Percentiles rank a stretch among this genome's conserved stretches.
These are phyloP conservation scores for Colletotrichum karsti DNA, from an alignment of 2,329 filamentous ascomycete genomes.

Conservation along the genomic window DNA sequence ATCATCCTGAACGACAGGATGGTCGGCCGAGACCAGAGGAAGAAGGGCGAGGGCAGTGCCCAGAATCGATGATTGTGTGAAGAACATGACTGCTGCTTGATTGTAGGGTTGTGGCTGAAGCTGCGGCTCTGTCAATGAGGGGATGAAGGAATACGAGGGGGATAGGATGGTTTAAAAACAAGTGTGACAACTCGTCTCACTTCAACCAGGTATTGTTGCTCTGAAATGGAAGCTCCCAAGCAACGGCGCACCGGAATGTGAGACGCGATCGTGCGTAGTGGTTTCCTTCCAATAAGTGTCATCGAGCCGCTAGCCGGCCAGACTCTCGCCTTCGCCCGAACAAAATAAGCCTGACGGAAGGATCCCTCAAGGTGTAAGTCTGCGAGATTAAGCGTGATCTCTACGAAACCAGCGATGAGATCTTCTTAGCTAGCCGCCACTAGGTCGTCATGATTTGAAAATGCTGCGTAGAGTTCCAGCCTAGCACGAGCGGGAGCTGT, in stretches of 20 bases:
- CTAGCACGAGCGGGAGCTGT: background rate
- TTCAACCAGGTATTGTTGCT: background rate
- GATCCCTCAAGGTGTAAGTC: background rate
- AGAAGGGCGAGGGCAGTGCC: conserved; percentile 12
- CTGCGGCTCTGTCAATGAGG: background rate
- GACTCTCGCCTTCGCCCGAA: conserved; percentile 5
- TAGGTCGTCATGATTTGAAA: conserved; percentile 12
- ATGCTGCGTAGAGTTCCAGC: conserved; percentile 1
- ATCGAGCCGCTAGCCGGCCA: conserved; percentile 8
- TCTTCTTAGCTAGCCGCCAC: conserved; percentile 9
- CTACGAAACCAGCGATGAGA: conserved; percentile 1
- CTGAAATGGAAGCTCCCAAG: background rate
- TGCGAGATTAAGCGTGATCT: background rate
- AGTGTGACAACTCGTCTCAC: background rate
- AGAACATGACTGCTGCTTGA: background rate
- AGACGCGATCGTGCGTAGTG: conserved; percentile 17
- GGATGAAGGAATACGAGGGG: background rate
- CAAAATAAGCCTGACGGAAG: background rate
- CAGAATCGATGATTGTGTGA: conserved; percentile 33
- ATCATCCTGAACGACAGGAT: conserved; percentile 38
- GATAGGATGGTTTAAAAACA: conserved; percentile 1
- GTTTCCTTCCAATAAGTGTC: background rate
- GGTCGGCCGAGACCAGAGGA: conserved; percentile 10
- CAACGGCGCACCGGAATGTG: conserved; percentile 25
- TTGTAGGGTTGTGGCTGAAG: background rate